Evolutionary conservation across 2,329 filamentous ascomycete species (phyloP).

Genomic region (Mollisiaceae sp.): DNA sequence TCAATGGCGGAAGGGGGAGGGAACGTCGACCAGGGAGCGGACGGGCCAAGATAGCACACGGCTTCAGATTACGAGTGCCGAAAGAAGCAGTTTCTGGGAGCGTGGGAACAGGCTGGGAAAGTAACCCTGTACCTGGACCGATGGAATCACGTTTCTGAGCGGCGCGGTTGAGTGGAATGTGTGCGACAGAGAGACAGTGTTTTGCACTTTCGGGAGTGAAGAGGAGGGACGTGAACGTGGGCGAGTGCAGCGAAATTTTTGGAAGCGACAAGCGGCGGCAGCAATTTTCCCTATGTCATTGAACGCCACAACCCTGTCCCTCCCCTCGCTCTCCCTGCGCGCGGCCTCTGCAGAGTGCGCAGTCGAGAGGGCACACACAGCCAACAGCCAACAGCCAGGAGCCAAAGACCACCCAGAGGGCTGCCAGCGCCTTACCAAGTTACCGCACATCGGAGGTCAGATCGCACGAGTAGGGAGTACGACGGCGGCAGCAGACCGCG

Average conservation of each 20-base stretch:
- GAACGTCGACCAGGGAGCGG: constrained; percentile 10
- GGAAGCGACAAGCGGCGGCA: too few relatives aligned
- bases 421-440: too few relatives aligned
- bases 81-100: neutral
- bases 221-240: neutral
- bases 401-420: too few relatives aligned
- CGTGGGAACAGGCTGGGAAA: constrained; percentile 1
- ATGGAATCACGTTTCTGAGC: constrained; percentile 17
- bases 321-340: neutral
- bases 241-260: neutral
- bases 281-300: constrained; percentile 3
- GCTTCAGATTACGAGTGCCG: constrained; percentile 18
- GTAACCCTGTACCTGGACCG: constrained; percentile 11
- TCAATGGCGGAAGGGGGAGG: constrained; percentile 30
- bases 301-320: constrained; percentile 2
- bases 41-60: constrained; percentile 6
- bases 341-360: too few relatives aligned
- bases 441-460: too few relatives aligned
- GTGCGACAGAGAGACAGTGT: neutral
- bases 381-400: too few relatives aligned
- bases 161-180: constrained; percentile 4
- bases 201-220: neutral
- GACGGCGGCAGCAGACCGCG: too few relatives aligned
- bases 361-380: too few relatives aligned
- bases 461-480: too few relatives aligned